These are phyloP conservation scores for Candida tammaniensis DNA, from an alignment of 805 yeast species.

Conservation along the genomic window DNA sequence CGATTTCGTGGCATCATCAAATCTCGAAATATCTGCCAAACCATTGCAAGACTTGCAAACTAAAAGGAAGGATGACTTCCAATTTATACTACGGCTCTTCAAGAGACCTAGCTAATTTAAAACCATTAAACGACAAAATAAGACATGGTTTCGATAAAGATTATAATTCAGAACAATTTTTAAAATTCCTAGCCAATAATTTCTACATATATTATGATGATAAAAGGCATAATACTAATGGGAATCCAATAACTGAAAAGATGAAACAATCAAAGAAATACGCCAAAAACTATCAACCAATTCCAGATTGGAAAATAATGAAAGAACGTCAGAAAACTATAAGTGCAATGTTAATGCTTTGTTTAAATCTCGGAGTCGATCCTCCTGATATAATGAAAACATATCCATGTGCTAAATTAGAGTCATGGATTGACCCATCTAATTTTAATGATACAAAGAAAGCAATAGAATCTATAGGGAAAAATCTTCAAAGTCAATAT, in stretches of 20 bases:
- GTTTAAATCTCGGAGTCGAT: conserved; percentile 91
- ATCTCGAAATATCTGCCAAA: too few species aligned
- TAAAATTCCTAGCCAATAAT: conserved; percentile 57
- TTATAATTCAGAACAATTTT: conserved; percentile 53
- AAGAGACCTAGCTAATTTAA: conserved; percentile 82
- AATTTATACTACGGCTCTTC: conserved; percentile 48
- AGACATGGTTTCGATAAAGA: conserved; percentile 68
- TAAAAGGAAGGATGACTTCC: too few species aligned
- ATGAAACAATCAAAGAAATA: conserved; percentile 42
- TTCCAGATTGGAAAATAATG: conserved; percentile 87
- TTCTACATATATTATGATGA: conserved; percentile 86
- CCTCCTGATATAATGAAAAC: conserved; percentile 96
- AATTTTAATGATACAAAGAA: conserved; percentile 79
- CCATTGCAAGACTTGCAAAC: too few species aligned
- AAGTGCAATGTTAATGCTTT: conserved; percentile 86
- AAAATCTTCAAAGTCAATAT: conserved; percentile 80
- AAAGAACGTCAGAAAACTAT: conserved; percentile 90
- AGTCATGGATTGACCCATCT: conserved; percentile 92
- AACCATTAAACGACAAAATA: conserved; percentile 51
- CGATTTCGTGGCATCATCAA: too few species aligned
- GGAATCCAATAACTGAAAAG: conserved; percentile 66
- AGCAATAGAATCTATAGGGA: conserved; percentile 89
- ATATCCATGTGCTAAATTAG: conserved; percentile 86
- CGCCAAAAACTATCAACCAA: conserved; percentile 59
- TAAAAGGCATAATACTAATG: conserved; percentile 88